phyloP scores from a whole-genome alignment of 1,139 yeast genomes.

The Hemisphaericaspora xylofermentans region DNA sequence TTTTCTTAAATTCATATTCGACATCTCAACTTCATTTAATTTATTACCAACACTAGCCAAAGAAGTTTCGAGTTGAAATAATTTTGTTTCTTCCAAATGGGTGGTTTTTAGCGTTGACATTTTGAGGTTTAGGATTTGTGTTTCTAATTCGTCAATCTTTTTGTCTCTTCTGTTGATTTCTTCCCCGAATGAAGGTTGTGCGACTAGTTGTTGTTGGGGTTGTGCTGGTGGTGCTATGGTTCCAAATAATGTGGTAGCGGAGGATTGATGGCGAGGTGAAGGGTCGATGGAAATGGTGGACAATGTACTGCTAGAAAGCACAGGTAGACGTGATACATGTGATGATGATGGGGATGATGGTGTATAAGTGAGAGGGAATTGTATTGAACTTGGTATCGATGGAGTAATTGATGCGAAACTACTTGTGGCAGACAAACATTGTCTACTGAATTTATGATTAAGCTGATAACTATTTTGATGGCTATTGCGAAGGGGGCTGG shows the following conservation, averaged over 20 bases:
- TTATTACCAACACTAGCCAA: conserved; percentile 39
- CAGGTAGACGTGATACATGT: not conserved
- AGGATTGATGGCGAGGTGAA: too few relatives aligned
- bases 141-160: conserved; percentile 39
- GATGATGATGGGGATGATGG: not conserved
- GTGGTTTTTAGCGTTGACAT: conserved; percentile 33
- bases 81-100: conserved; percentile 49
- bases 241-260: not conserved
- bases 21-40: conserved; percentile 39
- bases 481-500: too few relatives aligned
- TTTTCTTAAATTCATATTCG: conserved; percentile 39
- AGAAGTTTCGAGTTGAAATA: conserved; percentile 38
- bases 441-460: too few relatives aligned
- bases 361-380: not conserved
- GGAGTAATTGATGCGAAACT: too few relatives aligned
- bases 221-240: not conserved
- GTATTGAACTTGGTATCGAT: not conserved
- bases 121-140: conserved; percentile 34
- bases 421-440: too few relatives aligned
- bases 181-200: too few relatives aligned
- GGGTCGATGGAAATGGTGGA: not conserved
- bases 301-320: not conserved
- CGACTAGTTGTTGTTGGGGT: not conserved
- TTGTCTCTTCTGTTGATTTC: conserved; percentile 36
- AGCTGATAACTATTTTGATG: too few relatives aligned